These are phyloP conservation scores for Clonostachys solani DNA, from an alignment of 2,329 filamentous ascomycete species.

Conservation along the genomic window DNA sequence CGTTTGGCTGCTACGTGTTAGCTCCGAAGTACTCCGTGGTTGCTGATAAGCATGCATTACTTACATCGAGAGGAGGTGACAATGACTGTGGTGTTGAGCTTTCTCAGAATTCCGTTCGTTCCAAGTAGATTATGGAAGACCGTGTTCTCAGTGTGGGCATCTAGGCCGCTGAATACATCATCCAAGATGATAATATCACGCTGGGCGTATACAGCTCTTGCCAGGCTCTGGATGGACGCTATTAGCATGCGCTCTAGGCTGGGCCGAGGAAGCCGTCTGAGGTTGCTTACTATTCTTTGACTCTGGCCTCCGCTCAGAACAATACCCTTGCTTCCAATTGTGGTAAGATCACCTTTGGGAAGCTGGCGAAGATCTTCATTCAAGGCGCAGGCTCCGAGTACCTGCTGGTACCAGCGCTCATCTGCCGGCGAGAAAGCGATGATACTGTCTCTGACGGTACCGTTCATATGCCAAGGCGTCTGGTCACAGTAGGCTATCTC, in stretches of 20 bases:
- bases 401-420: slow-evolving; percentile 16
- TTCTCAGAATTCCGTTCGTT: slow-evolving; percentile 10
- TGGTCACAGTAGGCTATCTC: slow-evolving; percentile 19
- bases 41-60: background rate
- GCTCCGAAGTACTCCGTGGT: background rate
- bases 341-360: slow-evolving; percentile 21
- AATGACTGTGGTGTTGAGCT: slow-evolving; percentile 12
- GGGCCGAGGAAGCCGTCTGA: background rate
- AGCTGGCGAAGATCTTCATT: slow-evolving; percentile 16
- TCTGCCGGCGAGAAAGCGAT: slow-evolving; percentile 16
- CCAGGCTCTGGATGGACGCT: slow-evolving; percentile 9
- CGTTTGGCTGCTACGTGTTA: slow-evolving; percentile 3
- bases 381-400: slow-evolving; percentile 15
- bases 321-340: slow-evolving; percentile 27
- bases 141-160: slow-evolving; percentile 14
- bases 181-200: slow-evolving; percentile 16
- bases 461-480: slow-evolving; percentile 19
- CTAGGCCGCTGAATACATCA: slow-evolving; percentile 24
- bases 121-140: slow-evolving; percentile 16
- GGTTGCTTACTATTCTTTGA: slow-evolving; percentile 16
- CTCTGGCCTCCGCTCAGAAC: slow-evolving; percentile 30
- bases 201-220: slow-evolving; percentile 20
- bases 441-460: slow-evolving; percentile 23
- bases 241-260: slow-evolving; percentile 1
- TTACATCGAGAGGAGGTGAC: slow-evolving; percentile 1